Evolutionary conservation across 2,329 filamentous ascomycete species (phyloP).

Genomic region (Didymella pomorum): DNA sequence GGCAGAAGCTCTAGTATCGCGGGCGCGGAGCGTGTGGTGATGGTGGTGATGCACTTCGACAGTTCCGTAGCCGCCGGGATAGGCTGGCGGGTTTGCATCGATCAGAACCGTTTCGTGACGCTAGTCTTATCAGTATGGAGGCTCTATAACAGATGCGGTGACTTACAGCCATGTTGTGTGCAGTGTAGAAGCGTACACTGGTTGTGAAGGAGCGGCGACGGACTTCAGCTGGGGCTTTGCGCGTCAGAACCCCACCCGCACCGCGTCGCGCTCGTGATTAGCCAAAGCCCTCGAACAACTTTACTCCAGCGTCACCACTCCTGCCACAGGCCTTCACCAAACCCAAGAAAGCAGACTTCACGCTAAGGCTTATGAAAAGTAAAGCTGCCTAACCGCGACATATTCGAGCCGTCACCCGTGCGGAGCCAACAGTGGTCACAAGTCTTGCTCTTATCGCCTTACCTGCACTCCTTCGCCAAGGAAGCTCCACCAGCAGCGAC

Average conservation of each 20-base stretch:
- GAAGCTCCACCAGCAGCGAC: neutral
- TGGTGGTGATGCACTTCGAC: slow-evolving; percentile 34
- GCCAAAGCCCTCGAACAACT: neutral
- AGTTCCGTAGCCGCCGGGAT: slow-evolving; percentile 30
- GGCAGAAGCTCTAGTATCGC: slow-evolving; percentile 18
- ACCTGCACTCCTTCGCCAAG: slow-evolving; percentile 4
- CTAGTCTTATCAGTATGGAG: slow-evolving; percentile 4
- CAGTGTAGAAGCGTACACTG: neutral
- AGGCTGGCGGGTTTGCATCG: slow-evolving; percentile 30
- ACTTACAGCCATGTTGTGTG: slow-evolving; percentile 16
- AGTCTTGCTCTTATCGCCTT: slow-evolving; percentile 1
- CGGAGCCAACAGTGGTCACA: slow-evolving; percentile 5
- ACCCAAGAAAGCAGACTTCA: neutral
- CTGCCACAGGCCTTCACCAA: neutral
- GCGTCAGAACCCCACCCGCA: neutral
- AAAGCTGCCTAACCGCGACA: neutral
- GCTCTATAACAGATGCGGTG: neutral
- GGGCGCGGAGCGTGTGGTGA: slow-evolving; percentile 23
- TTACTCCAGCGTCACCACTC: neutral
- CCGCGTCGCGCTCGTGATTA: slow-evolving; percentile 1
- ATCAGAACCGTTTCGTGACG: slow-evolving; percentile 21
- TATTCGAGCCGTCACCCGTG: neutral
- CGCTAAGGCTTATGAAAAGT: neutral
- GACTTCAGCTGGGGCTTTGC: slow-evolving; percentile 1
- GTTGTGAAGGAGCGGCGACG: neutral